Evolutionary conservation across 2,329 filamentous ascomycete genomes (phyloP).

Genomic region (Fusarium praegraminearum): DNA sequence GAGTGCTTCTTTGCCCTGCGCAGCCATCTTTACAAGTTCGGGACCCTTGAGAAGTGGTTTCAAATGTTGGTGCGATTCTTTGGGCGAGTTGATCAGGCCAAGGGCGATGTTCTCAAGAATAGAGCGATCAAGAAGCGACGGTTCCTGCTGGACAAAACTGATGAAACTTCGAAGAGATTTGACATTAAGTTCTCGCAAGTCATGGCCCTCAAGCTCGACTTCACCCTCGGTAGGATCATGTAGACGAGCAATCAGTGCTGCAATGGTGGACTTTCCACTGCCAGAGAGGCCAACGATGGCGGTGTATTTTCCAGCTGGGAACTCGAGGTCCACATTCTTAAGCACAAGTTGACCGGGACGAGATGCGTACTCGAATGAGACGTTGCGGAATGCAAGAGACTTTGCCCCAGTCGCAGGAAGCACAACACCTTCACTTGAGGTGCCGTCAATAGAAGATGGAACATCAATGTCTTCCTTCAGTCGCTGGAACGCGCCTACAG

Average conservation of each 20-base stretch:
- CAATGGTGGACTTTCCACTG: slow-evolving; percentile 68
- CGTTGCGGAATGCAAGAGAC: slow-evolving; percentile 51
- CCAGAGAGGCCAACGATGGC: slow-evolving; percentile 69
- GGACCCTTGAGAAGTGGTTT: slow-evolving; percentile 61
- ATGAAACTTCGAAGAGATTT: slow-evolving; percentile 56
- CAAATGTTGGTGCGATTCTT: slow-evolving; percentile 55
- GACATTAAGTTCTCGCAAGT: slow-evolving; percentile 62
- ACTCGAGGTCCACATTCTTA: slow-evolving; percentile 58
- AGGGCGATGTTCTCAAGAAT: slow-evolving; percentile 65
- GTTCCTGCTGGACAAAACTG: slow-evolving; percentile 59
- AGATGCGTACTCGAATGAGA: slow-evolving; percentile 60
- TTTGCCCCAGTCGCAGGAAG: slow-evolving; percentile 57
- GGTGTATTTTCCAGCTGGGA: slow-evolving; percentile 61
- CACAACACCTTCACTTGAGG: slow-evolving; percentile 52
- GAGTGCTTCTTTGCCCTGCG: slow-evolving; percentile 63
- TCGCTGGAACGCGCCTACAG: slow-evolving; percentile 68
- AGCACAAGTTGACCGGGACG: slow-evolving; percentile 57
- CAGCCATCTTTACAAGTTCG: slow-evolving; percentile 62
- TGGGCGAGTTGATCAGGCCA: slow-evolving; percentile 52
- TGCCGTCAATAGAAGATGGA: slow-evolving; percentile 59
- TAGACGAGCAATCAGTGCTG: slow-evolving; percentile 65
- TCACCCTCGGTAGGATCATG: slow-evolving; percentile 66
- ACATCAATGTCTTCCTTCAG: slow-evolving; percentile 68
- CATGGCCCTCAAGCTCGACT: slow-evolving; percentile 60
- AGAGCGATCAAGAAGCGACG: slow-evolving; percentile 58